Base-by-base conservation (phyloP, 345 rosid species). In the Citrus maxima region DNA sequence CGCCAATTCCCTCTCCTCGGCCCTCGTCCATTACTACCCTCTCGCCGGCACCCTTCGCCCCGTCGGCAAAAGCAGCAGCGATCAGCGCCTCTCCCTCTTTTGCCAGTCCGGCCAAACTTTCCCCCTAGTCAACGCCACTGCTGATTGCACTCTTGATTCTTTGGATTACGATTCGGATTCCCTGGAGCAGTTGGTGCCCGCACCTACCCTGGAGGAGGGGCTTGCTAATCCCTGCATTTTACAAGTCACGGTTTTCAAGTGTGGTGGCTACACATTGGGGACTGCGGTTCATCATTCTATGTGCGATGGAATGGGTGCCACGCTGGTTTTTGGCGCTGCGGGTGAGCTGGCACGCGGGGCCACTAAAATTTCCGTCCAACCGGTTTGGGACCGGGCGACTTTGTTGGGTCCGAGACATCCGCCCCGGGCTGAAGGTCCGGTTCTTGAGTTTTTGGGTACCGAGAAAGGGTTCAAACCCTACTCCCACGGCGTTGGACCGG, bases 291-390 rank as follows among this genome's bases (percentile, higher is more conserved):
- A 93, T 73, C 92, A 93, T 67, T 83, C 89, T 5, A 51, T 95
- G 76, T 91, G 96, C 30, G 97, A 95, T 16, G 98, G 97, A 34
- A 80, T 90, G 13, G 98, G 97, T 3, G 95, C 94, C 27, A 95
- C 95, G n/a, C 88, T 81, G n/a, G 90, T 95, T 78, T 95, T 95
- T 62, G 87, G 83, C 37, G 87, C 80, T 3, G 81, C 85, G 81
- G 97, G 92, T 0, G 98, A 90, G 76, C 16, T 93, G 80, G 97
- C 97, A 6, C 91, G 97, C 2, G 95, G 97, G 51, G 86, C 84
- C 6, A 78, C 63, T 18, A 78, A 76, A 77, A 59, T 89, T 22
- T 82, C 88, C 28, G 60, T 85, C 12, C 81, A 88, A 46, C 94
- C 95, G 21, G 92, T 92, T 21, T 93, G 97, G 98, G 89, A 90